These are phyloP conservation scores for Suillus clintonianus DNA, from an alignment of 768 basidiomycete genomes.

Conservation along the genomic window DNA sequence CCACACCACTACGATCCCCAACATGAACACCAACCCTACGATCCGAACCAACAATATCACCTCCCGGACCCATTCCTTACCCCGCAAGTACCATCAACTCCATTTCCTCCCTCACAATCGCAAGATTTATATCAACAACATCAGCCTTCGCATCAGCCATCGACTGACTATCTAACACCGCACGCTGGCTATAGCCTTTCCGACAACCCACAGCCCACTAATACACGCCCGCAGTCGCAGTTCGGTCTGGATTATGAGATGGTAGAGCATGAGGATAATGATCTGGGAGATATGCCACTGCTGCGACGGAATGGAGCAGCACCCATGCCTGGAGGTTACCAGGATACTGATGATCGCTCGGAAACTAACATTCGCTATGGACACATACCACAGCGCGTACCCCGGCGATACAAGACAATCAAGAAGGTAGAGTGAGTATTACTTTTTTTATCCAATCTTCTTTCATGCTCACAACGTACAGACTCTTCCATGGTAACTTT, in stretches of 20 bases:
- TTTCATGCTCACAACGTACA: slow-evolving; percentile 18
- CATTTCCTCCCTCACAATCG: slow-evolving; percentile 15
- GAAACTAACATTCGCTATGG: slow-evolving; percentile 82
- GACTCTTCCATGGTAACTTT: slow-evolving; percentile 90
- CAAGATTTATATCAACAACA: slow-evolving; percentile 29
- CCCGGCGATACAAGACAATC: slow-evolving; percentile 89
- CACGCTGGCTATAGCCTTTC: slow-evolving; percentile 22
- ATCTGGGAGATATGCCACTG: slow-evolving; percentile 70
- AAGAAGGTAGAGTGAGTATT: slow-evolving; percentile 81
- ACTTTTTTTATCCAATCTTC: neutral
- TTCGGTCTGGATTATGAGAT: slow-evolving; percentile 30
- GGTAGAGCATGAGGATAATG: slow-evolving; percentile 47
- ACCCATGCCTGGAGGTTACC: slow-evolving; percentile 48
- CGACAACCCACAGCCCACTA: slow-evolving; percentile 21
- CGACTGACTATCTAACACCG: slow-evolving; percentile 12
- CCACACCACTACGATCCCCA: slow-evolving; percentile 27
- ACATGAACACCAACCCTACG: slow-evolving; percentile 37
- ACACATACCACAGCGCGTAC: slow-evolving; percentile 86
- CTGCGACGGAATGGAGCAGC: slow-evolving; percentile 48
- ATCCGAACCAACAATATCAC: slow-evolving; percentile 34
- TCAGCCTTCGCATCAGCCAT: slow-evolving; percentile 22
- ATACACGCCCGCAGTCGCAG: slow-evolving; percentile 27
- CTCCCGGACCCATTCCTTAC: slow-evolving; percentile 42
- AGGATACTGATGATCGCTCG: slow-evolving; percentile 31
- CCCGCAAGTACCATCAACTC: slow-evolving; percentile 25